Percentiles rank a stretch among this genome's conserved stretches.
phyloP scores from a whole-genome alignment of 2,329 filamentous ascomycete species.

The Passalora sequoiae region DNA sequence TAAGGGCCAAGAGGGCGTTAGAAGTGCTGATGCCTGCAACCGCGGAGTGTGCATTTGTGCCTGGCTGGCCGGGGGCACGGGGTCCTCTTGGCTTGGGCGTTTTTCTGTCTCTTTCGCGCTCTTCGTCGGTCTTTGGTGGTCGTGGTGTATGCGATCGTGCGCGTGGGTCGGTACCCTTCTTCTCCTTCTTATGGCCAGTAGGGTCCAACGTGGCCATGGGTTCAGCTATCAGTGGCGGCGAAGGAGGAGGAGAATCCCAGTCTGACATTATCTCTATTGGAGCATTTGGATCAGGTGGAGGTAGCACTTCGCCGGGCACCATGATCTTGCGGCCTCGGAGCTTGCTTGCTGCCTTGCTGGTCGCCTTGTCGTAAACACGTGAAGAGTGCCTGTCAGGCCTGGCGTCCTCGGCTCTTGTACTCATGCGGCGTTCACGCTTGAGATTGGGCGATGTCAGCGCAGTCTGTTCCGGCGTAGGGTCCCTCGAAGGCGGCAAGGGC shows the following conservation, averaged over 20 bases:
- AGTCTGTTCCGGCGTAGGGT: conserved; percentile 48
- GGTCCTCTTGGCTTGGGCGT: conserved; percentile 41
- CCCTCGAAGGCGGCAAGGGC: conserved; percentile 56
- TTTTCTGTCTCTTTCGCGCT: conserved; percentile 32
- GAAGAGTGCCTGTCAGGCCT: conserved; percentile 24
- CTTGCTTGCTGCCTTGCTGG: conserved; percentile 33
- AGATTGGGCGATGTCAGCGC: conserved; percentile 33
- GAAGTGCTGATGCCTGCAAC: conserved; percentile 57
- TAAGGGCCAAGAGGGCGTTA: conserved; percentile 55
- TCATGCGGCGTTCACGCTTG: conserved; percentile 31
- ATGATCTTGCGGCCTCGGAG: conserved; percentile 36
- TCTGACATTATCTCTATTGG: conserved; percentile 34
- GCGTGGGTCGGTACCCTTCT: conserved; percentile 21
- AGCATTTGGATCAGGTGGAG: conserved; percentile 42
- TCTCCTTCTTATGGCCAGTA: conserved; percentile 14
- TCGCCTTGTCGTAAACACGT: conserved; percentile 30
- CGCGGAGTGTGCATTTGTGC: conserved; percentile 51
- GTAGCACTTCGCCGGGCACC: conserved; percentile 42
- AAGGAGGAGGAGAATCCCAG: conserved; percentile 37
- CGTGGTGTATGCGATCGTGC: conserved; percentile 35
- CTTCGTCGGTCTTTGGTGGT: conserved; percentile 36
- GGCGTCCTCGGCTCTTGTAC: conserved; percentile 26
- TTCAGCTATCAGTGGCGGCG: conserved; percentile 30
- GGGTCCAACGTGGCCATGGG: conserved; percentile 16
- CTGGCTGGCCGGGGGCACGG: conserved; percentile 42